Percentiles rank a stretch among this genome's conserved stretches.
Evolutionary conservation across 257 asterid species (phyloP).

Genomic region (Solanum verrucosum): DNA sequence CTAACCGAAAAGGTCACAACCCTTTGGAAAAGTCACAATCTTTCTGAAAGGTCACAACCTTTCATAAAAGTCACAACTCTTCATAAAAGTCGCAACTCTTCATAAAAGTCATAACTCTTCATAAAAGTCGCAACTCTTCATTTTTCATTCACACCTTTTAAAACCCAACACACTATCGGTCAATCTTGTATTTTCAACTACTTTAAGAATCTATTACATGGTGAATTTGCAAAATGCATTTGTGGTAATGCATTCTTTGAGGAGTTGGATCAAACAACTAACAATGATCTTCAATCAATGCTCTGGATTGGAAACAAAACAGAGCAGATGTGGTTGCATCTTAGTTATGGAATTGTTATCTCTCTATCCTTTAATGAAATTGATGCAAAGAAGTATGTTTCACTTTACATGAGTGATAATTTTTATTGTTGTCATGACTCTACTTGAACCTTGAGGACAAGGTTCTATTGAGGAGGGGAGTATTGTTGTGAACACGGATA

Average conservation of each 20-base stretch:
- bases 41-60: too few relatives aligned
- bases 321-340: not conserved
- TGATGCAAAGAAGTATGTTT: not conserved
- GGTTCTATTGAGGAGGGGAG: too few relatives aligned
- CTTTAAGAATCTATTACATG: not conserved
- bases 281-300: not conserved
- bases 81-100: too few relatives aligned
- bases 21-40: too few relatives aligned
- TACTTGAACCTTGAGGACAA: not conserved
- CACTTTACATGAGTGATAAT: not conserved
- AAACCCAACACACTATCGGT: too few relatives aligned
- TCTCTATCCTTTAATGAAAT: not conserved
- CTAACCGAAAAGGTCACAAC: too few relatives aligned
- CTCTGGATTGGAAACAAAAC: not conserved
- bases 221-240: not conserved
- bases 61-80: too few relatives aligned
- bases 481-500: too few relatives aligned
- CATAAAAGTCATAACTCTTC: too few relatives aligned
- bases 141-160: too few relatives aligned
- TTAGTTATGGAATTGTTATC: not conserved
- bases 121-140: too few relatives aligned
- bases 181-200: too few relatives aligned
- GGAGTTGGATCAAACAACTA: not conserved
- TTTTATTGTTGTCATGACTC: not conserved
- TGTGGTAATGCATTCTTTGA: not conserved